These are phyloP conservation scores for Bisporella sp. DNA, from an alignment of 2,329 filamentous ascomycete genomes.

Conservation along the genomic window DNA sequence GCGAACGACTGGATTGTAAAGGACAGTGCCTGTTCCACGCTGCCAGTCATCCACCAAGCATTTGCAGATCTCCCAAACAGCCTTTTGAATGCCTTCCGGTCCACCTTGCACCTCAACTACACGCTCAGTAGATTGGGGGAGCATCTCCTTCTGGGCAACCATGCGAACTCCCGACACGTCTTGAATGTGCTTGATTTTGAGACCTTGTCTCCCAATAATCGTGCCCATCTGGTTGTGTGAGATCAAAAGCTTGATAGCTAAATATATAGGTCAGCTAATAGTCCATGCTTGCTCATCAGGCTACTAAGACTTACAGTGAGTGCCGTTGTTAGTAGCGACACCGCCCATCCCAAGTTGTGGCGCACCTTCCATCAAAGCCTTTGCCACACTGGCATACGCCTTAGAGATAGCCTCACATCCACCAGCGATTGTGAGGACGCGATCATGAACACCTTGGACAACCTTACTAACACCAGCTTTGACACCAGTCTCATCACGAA, in stretches of 20 bases:
- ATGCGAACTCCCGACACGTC: conserved; percentile 95
- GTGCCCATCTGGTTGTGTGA: conserved; percentile 99
- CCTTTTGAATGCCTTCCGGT: conserved; percentile 90
- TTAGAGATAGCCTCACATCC: conserved; percentile 81
- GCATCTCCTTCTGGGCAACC: conserved; percentile 99
- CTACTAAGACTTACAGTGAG: conserved; percentile 68
- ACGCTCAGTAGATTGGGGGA: conserved; percentile 95
- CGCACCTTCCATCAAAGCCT: conserved; percentile 84
- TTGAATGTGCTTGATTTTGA: conserved; percentile 99
- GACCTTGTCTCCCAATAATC: conserved; percentile 90
- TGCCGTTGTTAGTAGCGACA: conserved; percentile 77
- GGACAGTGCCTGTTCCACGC: conserved; percentile 89
- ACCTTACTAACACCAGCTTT: conserved; percentile 99
- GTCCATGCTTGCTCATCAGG: background rate
- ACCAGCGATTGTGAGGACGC: conserved; percentile 91
- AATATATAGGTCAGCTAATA: conserved; percentile 2
- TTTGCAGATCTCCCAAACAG: conserved; percentile 98
- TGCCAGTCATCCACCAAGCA: conserved; percentile 97
- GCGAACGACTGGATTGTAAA: conserved; percentile 94
- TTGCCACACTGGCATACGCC: conserved; percentile 89
- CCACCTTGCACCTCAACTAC: conserved; percentile 96
- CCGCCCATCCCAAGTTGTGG: conserved; percentile 96
- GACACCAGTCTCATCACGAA: conserved; percentile 95
- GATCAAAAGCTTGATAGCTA: conserved; percentile 95
- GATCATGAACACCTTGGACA: conserved; percentile 93